Evolutionary conservation across 2,329 filamentous ascomycete species (phyloP).

Genomic region (Aspergillus sp.): DNA sequence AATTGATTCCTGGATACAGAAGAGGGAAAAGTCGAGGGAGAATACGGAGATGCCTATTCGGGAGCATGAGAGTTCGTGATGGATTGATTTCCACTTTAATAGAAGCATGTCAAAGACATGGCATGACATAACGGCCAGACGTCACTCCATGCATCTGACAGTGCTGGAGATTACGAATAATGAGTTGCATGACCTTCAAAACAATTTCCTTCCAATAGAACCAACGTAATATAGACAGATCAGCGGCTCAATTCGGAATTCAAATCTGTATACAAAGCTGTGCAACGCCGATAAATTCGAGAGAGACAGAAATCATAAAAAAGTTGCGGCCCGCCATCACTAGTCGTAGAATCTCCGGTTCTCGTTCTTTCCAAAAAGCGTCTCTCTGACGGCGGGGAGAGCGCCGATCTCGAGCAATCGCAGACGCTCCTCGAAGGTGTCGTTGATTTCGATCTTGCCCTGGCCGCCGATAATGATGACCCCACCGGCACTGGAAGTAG

Average conservation of each 20-base stretch:
- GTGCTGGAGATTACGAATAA: not conserved
- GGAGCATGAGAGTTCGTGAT: too few species aligned
- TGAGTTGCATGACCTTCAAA: not conserved
- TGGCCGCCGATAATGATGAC: constrained; percentile 68
- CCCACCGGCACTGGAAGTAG: constrained; percentile 63
- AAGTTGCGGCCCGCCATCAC: too few species aligned
- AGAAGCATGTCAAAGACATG: too few species aligned
- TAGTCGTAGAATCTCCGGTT: constrained; percentile 96
- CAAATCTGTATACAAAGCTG: not conserved
- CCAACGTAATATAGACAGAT: not conserved
- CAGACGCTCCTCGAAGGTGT: constrained; percentile 90
- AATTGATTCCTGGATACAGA: not conserved
- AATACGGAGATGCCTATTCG: too few species aligned
- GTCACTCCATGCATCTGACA: too few species aligned
- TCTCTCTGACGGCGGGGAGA: constrained; percentile 73
- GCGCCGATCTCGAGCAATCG: constrained; percentile 75
- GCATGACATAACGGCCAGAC: too few species aligned
- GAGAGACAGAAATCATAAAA: not conserved
- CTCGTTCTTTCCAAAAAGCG: constrained; percentile 85
- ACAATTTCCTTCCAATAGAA: not conserved
- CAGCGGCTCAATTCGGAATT: not conserved
- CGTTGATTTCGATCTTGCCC: constrained; percentile 97
- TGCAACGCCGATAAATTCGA: not conserved
- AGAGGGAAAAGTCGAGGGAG: not conserved
- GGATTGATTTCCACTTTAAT: too few species aligned